Base-by-base conservation (phyloP, 805 yeast species). In the Sugiyamaella marilandica region DNA sequence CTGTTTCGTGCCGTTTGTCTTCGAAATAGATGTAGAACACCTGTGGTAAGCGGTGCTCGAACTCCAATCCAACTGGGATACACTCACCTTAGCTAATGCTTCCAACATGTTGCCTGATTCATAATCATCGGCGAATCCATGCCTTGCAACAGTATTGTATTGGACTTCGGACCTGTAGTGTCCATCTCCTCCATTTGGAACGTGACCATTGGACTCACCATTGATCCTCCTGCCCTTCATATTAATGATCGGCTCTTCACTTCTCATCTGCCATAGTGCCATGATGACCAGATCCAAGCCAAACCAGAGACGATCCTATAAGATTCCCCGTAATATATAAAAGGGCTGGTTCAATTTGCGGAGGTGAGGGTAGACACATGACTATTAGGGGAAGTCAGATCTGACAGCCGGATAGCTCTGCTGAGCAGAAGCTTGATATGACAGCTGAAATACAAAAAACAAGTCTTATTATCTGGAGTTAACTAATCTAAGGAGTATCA, bases 1-100 rank as follows among this genome's bases (percentile, higher is more conserved):
- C 87, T 1, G 97, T 86, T 59, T 83, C 85, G 66, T 94, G 97
- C 47, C 98, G 80, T 66, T 94, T 92, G 63, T 89, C 92, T 64
- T 90, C 96, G 65, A 79, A 92, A 69, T 94, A 94, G 52, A 86
- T 83, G 67, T 81, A 84, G 70, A 87, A 89, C 49, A 84, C 81
- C 66, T 82, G 36, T 16, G 34, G 29, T 41, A n/a, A 41, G 45
- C 32, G 13, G 13, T 9, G 19, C 2, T 9, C 10, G 5, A 8
- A 18, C 39, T 26, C 47, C 21, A 19, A 31, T 24, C n/a, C 41
- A 2, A n/a, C 9, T 18, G 44, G 31, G 10, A 31, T n/a, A 9
- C n/a, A 44, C 65, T 16, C 48, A 65, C 70, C 55, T 69, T 78
- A 35, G 82, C 83, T 52, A 80, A 68, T 29, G 72, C 59, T 41